Evolutionary conservation across 257 asterid genomes (phyloP).

Genomic region (Datura wrightii): DNA sequence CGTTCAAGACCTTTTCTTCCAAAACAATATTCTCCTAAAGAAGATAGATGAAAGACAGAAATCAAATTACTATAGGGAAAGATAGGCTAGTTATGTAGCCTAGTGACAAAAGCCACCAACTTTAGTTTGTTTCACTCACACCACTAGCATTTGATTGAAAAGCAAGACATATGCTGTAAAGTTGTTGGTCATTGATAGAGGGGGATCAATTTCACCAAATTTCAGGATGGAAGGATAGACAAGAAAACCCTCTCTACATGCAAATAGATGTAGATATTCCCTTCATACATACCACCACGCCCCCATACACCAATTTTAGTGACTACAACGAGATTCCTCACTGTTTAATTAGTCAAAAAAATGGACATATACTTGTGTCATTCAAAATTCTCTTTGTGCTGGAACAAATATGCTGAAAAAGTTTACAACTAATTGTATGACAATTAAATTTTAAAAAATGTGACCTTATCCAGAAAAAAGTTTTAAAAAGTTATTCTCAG

Average conservation of each 20-base stretch:
- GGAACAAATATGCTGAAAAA: neutral
- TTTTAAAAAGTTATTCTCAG: neutral
- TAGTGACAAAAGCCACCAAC: neutral
- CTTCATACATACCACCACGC: neutral
- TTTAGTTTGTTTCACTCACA: neutral
- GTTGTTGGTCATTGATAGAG: neutral
- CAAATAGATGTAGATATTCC: slow-evolving; percentile 20
- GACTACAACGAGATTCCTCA: neutral
- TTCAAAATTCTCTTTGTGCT: too few species aligned
- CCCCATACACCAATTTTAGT: neutral
- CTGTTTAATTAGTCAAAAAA: neutral
- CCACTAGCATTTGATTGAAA: neutral
- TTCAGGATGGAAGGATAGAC: slow-evolving; percentile 17
- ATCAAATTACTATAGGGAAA: neutral
- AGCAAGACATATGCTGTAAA: neutral
- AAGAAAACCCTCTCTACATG: neutral
- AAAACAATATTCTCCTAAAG: neutral
- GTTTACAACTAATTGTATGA: neutral
- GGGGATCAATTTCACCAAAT: neutral
- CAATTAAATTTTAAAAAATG: neutral
- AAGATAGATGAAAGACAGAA: neutral
- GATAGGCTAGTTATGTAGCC: neutral
- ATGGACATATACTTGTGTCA: neutral
- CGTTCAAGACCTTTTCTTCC: neutral
- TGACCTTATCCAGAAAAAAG: neutral